Percentiles rank a stretch among this genome's conserved stretches.
Conservation (phyloP, 2,329 filamentous ascomycete species). For the Epichloe baconii region DNA sequence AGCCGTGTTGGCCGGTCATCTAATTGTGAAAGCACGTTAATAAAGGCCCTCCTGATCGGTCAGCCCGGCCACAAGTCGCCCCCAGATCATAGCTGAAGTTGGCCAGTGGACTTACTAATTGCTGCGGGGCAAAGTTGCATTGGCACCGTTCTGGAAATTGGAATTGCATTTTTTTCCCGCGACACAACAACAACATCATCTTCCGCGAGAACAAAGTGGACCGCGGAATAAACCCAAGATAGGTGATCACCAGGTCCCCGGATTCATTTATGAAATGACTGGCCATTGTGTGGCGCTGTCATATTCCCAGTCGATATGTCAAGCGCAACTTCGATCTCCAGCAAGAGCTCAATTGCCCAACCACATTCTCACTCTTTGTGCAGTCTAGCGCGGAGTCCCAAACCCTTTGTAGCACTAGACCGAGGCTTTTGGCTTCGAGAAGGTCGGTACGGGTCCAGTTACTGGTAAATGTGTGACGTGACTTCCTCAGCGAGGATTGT, state of each 20-base stretch:
- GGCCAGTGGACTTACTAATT: slow-evolving; percentile 2
- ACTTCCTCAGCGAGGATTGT: too few relatives aligned
- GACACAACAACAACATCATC: background rate
- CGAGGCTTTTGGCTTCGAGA: too few relatives aligned
- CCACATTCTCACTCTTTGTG: background rate
- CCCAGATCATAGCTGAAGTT: slow-evolving; percentile 17
- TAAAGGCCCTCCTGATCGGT: slow-evolving; percentile 6
- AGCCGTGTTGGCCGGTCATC: too few relatives aligned
- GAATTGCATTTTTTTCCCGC: background rate
- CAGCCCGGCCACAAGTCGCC: slow-evolving; percentile 16
- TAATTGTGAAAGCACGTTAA: slow-evolving; percentile 6
- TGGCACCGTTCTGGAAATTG: slow-evolving; percentile 20
- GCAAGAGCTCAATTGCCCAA: background rate
- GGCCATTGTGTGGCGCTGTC: background rate
- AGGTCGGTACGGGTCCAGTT: too few relatives aligned
- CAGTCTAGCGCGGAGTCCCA: background rate
- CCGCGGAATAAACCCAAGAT: background rate
- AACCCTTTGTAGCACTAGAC: too few relatives aligned
- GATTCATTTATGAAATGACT: background rate
- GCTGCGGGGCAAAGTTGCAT: slow-evolving; percentile 1
- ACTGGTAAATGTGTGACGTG: too few relatives aligned
- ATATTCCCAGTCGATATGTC: background rate
- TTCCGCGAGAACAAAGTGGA: background rate
- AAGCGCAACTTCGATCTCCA: too few relatives aligned
- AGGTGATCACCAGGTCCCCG: too few relatives aligned